These are phyloP conservation scores for Globisporangium camurandrum DNA, from an alignment of 352 stramenopile species.

Conservation along the genomic window DNA sequence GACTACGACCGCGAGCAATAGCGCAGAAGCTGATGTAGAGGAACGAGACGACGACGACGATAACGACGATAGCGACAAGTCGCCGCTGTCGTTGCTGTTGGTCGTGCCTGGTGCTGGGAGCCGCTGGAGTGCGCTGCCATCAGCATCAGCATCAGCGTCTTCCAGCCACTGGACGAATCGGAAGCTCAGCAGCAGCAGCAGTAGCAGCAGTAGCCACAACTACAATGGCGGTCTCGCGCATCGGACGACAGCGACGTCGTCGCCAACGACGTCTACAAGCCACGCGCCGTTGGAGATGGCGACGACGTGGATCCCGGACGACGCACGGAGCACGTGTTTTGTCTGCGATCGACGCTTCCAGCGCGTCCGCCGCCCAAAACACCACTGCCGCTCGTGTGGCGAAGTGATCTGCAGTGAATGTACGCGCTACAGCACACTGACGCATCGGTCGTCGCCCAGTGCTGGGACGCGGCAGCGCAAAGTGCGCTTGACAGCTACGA, in stretches of 20 bases:
- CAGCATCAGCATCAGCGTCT: too few species aligned
- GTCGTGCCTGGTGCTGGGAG: too few species aligned
- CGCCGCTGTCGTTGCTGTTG: too few species aligned
- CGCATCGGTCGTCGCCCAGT: conserved; percentile 19
- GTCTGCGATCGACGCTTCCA: conserved; percentile 64
- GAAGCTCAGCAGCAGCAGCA: conserved; percentile 1
- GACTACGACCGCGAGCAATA: background rate
- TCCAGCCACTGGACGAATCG: too few species aligned
- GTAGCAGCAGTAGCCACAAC: background rate
- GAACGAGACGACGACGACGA: too few species aligned
- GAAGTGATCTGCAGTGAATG: conserved; percentile 57
- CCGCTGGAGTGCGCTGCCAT: background rate
- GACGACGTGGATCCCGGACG: conserved; percentile 51
- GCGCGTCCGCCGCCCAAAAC: conserved; percentile 42
- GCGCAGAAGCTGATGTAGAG: too few species aligned
- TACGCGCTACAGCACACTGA: conserved; percentile 35
- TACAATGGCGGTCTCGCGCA: background rate
- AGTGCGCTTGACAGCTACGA: background rate
- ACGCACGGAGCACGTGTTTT: conserved; percentile 36
- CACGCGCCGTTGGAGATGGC: conserved; percentile 43
- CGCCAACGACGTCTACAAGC: background rate
- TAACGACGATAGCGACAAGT: too few species aligned
- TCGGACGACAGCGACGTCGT: background rate
- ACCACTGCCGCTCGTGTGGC: conserved; percentile 68
- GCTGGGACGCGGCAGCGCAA: background rate